phyloP scores from a whole-genome alignment of 805 yeast species.

The Ogataea minuta region DNA sequence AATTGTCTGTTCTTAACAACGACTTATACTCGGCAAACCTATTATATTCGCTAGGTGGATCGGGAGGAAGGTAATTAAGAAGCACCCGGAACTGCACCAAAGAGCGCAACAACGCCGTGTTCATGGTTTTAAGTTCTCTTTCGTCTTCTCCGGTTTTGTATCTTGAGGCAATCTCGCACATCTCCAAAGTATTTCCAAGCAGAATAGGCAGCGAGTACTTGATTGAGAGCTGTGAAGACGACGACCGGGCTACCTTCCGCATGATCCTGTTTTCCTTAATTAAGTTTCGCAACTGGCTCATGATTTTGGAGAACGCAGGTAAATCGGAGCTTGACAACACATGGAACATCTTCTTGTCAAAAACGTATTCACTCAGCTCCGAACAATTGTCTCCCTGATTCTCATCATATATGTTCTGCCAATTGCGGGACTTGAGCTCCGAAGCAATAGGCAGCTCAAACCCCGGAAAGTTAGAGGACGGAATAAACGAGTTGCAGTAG shows the following conservation, averaged over 20 bases:
- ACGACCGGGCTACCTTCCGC: constrained; percentile 14
- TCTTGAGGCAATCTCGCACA: constrained; percentile 60
- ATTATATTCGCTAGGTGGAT: constrained; percentile 12
- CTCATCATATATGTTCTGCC: constrained; percentile 28
- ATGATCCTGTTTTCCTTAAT: constrained; percentile 17
- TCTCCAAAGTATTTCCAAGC: constrained; percentile 50
- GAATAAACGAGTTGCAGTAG: constrained; percentile 43
- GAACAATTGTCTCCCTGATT: constrained; percentile 32
- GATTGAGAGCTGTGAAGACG: constrained; percentile 9
- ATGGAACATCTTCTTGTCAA: constrained; percentile 29
- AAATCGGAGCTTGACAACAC: constrained; percentile 23
- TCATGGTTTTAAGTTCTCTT: constrained; percentile 17
- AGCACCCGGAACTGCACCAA: constrained; percentile 42
- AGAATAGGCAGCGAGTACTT: constrained; percentile 25
- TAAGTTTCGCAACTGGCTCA: constrained; percentile 24
- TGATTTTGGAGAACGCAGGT: constrained; percentile 16
- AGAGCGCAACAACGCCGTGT: constrained; percentile 37
- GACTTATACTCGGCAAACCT: constrained; percentile 21
- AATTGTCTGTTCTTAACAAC: constrained; percentile 31
- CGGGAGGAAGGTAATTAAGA: constrained; percentile 22
- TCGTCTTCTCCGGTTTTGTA: constrained; percentile 29
- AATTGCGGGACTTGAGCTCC: constrained; percentile 14
- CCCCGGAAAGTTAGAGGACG: constrained; percentile 36
- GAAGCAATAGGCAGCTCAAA: constrained; percentile 25
- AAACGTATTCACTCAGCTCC: constrained; percentile 26